phyloP scores from a whole-genome alignment of 2,329 filamentous ascomycete species.

The Orbilia ellipsospora region DNA sequence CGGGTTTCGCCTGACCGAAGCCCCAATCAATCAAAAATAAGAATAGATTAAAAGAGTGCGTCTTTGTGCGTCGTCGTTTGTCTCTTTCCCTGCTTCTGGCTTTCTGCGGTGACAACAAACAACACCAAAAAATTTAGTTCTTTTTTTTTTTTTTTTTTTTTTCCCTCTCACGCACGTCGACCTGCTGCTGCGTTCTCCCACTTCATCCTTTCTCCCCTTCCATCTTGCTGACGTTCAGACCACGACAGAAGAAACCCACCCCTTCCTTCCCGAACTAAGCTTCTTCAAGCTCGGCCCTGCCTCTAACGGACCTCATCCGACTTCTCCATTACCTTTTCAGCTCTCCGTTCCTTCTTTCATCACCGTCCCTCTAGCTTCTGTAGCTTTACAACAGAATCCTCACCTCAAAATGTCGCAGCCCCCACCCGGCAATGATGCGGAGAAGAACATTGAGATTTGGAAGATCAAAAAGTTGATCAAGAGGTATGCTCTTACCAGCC shows the following conservation, averaged over 20 bases:
- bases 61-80: no score
- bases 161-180: neutral
- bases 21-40: no score
- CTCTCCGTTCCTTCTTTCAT: conserved; percentile 16
- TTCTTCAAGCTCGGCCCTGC: conserved; percentile 47
- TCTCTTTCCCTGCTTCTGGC: no score
- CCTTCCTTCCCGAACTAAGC: conserved; percentile 30
- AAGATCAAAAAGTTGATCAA: conserved; percentile 98
- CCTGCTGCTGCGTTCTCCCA: conserved; percentile 4
- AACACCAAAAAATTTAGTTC: no score
- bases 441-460: conserved; percentile 91
- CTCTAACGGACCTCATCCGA: conserved; percentile 45
- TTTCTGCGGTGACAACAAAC: no score
- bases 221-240: conserved; percentile 25
- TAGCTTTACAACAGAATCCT: conserved; percentile 50
- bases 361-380: conserved; percentile 39
- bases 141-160: no score
- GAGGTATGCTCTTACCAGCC: conserved; percentile 65
- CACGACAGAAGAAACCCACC: conserved; percentile 16
- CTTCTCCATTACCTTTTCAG: conserved; percentile 11
- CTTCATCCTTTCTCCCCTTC: neutral
- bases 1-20: no score
- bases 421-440: conserved; percentile 81
- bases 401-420: conserved; percentile 81
- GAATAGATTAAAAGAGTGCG: no score